These are phyloP conservation scores for Saprolegnia diclina DNA, from an alignment of 352 stramenopile species.

Conservation along the genomic window DNA sequence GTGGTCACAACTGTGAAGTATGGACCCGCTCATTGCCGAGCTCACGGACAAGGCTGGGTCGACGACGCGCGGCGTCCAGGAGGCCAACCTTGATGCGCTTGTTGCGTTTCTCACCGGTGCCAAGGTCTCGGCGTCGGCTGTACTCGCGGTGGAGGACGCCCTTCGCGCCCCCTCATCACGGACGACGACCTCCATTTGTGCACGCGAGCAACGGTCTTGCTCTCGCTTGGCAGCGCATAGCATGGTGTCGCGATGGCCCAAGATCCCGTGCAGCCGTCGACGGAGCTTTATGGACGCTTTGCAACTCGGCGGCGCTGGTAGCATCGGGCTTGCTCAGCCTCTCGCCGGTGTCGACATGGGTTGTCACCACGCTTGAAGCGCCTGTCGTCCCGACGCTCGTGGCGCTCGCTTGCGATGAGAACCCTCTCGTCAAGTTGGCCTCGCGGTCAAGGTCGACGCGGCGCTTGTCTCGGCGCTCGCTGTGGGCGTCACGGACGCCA, in stretches of 20 bases:
- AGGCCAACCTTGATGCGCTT: conserved; percentile 72
- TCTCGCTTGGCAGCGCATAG: conserved; percentile 40
- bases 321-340: conserved; percentile 32
- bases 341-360: conserved; percentile 32
- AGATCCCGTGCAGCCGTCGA: conserved; percentile 14
- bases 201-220: conserved; percentile 56
- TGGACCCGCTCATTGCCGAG: conserved; percentile 95
- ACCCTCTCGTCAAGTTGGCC: conserved; percentile 51
- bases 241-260: conserved; percentile 34
- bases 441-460: conserved; percentile 48
- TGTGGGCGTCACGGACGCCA: conserved; percentile 53
- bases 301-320: conserved; percentile 56
- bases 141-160: conserved; percentile 47
- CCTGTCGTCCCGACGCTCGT: conserved; percentile 29
- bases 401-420: conserved; percentile 53
- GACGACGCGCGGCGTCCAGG: conserved; percentile 59
- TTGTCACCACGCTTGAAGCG: conserved; percentile 13
- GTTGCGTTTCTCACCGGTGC: conserved; percentile 55
- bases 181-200: conserved; percentile 53
- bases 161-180: conserved; percentile 57
- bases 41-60: conserved; percentile 75
- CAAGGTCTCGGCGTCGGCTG: conserved; percentile 58
- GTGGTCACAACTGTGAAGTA: conserved; percentile 88
- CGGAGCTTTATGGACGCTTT: conserved; percentile 37
- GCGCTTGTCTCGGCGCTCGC: conserved; percentile 40